phyloP scores from a whole-genome alignment of 768 basidiomycete species.

The Macrocybe gigantea region DNA sequence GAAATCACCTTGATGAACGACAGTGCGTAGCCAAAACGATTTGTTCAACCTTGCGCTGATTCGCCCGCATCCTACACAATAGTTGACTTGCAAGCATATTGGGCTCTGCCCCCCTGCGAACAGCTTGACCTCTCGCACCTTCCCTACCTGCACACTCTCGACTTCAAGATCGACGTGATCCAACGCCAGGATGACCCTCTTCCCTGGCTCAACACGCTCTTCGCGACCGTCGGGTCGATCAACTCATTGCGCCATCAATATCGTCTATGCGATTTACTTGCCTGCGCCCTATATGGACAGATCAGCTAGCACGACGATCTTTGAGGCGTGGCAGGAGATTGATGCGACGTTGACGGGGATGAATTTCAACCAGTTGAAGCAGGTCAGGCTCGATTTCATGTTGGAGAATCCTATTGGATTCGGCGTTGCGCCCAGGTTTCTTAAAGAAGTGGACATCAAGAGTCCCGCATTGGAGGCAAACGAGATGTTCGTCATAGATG shows the following conservation, averaged over 20 bases:
- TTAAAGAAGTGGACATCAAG: slow-evolving; percentile 20
- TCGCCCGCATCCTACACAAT: neutral
- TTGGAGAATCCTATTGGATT: slow-evolving; percentile 24
- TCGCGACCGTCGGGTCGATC: slow-evolving; percentile 13
- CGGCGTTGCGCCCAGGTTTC: slow-evolving; percentile 22
- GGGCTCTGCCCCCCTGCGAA: slow-evolving; percentile 2
- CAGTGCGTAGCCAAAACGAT: slow-evolving; percentile 2
- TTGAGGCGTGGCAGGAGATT: slow-evolving; percentile 19
- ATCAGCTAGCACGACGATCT: slow-evolving; percentile 17
- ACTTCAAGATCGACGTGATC: slow-evolving; percentile 20
- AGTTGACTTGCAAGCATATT: slow-evolving; percentile 14
- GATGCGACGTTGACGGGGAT: slow-evolving; percentile 17
- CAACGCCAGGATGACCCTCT: slow-evolving; percentile 22
- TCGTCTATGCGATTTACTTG: slow-evolving; percentile 21
- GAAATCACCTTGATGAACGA: slow-evolving; percentile 22
- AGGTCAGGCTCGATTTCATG: slow-evolving; percentile 20
- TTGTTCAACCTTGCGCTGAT: neutral
- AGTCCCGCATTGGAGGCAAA: slow-evolving; percentile 19
- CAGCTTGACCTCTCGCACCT: slow-evolving; percentile 18
- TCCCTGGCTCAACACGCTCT: slow-evolving; percentile 18
- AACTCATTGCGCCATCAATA: slow-evolving; percentile 14
- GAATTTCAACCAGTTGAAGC: slow-evolving; percentile 15
- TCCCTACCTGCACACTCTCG: slow-evolving; percentile 14
- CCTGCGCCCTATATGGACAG: slow-evolving; percentile 25
- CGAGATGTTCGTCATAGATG: slow-evolving; percentile 15